phyloP scores from a whole-genome alignment of 208 protist species.

The Trypanosoma platydactyli region DNA sequence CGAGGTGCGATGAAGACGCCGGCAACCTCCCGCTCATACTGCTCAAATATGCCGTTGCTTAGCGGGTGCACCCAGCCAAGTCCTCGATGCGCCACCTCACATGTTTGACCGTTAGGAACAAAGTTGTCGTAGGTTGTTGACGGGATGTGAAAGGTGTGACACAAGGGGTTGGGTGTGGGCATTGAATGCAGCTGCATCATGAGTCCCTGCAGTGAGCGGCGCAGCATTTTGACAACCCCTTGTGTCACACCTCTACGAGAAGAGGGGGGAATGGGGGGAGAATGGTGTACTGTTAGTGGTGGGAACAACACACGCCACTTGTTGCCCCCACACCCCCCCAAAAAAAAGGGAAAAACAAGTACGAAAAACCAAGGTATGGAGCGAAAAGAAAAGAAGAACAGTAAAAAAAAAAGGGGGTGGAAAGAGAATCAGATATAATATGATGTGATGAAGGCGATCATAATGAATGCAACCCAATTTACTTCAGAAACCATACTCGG shows the following conservation, averaged over 20 bases:
- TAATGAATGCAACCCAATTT: background rate
- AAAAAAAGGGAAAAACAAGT: conserved; percentile 1
- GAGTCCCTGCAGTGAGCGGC: conserved; percentile 24
- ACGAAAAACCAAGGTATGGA: background rate
- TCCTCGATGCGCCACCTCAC: conserved; percentile 84
- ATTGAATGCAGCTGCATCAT: conserved; percentile 78
- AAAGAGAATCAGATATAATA: background rate
- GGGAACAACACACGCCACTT: background rate
- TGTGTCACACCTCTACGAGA: background rate
- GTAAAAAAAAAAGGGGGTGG: background rate
- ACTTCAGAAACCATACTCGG: background rate
- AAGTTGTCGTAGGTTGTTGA: conserved; percentile 75
- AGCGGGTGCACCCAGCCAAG: conserved; percentile 87
- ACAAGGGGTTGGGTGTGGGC: conserved; percentile 86
- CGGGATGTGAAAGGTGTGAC: conserved; percentile 74
- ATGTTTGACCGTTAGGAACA: conserved; percentile 73
- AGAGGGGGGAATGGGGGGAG: background rate
- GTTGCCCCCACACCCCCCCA: background rate
- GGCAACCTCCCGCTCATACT: conserved; percentile 81
- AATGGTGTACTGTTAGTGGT: too few species aligned
- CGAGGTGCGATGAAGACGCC: conserved; percentile 84
- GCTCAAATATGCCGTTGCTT: conserved; percentile 83
- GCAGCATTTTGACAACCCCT: conserved; percentile 49
- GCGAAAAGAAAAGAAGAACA: background rate
- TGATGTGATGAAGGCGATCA: too few species aligned